Evolutionary conservation across 441 rosid genomes (phyloP).

Genomic region (Populus hybrid): DNA sequence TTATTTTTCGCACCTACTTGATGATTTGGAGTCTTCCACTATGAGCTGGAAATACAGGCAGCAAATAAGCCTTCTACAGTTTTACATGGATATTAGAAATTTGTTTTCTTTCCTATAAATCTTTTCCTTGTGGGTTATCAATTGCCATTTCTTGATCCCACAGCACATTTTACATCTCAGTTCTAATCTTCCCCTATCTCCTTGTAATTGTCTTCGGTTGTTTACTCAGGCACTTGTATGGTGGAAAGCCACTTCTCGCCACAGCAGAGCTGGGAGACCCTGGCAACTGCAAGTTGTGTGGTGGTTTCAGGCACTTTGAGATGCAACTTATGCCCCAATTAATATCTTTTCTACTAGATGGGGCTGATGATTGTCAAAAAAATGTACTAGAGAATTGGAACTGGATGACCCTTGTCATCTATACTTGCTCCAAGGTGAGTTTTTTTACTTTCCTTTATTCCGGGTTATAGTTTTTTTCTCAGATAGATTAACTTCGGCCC

Average conservation of each 20-base stretch:
- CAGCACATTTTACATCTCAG: not conserved
- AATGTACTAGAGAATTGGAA: conserved; percentile 63
- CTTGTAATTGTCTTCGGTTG: not conserved
- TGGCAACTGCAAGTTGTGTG: conserved; percentile 52
- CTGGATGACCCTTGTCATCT: conserved; percentile 76
- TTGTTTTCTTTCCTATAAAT: not conserved
- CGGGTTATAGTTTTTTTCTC: not conserved
- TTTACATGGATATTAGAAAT: not conserved
- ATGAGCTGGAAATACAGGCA: not conserved
- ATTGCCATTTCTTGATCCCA: not conserved
- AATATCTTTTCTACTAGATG: conserved; percentile 73
- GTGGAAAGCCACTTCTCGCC: conserved; percentile 68
- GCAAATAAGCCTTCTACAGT: not conserved
- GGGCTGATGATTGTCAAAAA: conserved; percentile 45
- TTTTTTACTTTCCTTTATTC: not conserved
- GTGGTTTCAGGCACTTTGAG: conserved; percentile 62
- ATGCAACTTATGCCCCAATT: conserved; percentile 88
- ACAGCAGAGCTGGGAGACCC: conserved; percentile 38
- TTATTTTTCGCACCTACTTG: not conserved
- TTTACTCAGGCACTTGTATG: conserved; percentile 55
- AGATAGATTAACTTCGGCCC: too few relatives aligned
- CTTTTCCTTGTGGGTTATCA: not conserved
- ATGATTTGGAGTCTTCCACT: not conserved
- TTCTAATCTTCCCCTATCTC: not conserved
- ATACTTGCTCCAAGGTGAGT: conserved; percentile 75